Base-by-base conservation (phyloP, 176 grass and related monocot genomes). In the Hyparrhenia diplandra region DNA sequence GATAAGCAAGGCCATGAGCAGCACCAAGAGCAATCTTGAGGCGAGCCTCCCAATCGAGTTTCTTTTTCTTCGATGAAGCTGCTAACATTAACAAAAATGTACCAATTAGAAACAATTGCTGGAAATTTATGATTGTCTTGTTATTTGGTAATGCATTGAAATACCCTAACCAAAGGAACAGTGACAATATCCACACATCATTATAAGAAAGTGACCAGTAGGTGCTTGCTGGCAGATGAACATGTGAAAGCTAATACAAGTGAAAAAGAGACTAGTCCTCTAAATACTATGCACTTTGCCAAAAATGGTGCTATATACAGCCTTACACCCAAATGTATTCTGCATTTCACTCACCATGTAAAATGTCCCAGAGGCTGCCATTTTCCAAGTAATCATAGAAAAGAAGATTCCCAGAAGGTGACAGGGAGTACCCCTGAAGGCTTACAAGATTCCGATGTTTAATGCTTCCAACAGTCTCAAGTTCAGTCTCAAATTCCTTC, bases 351-450 rank as follows among this genome's bases (percentile, higher is more conserved):
- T 60, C 78, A 98, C 95, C 95, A 71, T 98, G 92, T 65, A 98
- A 85, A 87, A 94, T 69, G 68, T 98, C 95, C 95, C 95, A 98
- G 37, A 98, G 90, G 78, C 94, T 97, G 65, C 92, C 94, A 87
- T 85, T 97, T 82, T 97, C 92, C 95, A 94, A 89, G 62, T 94
- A 94, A 76, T 94, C 92, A 39, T 98, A 98, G 67, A 98, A 98
- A 11, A 98, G 90, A 58, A 98, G 84, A 84, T 98, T 94, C 51
- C 90, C 95, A 47, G 75, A 25, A n/a, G 92, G 92, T 10, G 95
- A 98, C 36, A 98, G 76, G n/a, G 95, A 94, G 79, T 98, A 98
- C 1, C 86, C 95, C 64, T 98, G 95, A 61, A 98, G 86, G 75
- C 90, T 92, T 55, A 98, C 90, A 74, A 98, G 85, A 82, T 98